Evolutionary conservation across 1,139 yeast genomes (phyloP).

Genomic region (Pneumocystis murina): DNA sequence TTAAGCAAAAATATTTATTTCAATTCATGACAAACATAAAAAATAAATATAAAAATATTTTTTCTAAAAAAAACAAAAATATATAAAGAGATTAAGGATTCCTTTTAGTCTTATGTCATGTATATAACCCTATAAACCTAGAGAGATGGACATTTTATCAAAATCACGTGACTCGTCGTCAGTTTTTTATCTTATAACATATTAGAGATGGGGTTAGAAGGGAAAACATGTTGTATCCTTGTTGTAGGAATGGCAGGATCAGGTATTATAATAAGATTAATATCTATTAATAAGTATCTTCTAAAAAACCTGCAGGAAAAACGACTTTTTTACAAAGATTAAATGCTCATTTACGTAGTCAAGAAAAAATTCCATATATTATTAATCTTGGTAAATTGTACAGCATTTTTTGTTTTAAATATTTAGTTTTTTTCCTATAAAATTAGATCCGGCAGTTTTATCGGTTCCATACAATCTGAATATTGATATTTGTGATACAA

Average conservation of each 20-base stretch:
- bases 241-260: conserved; percentile 18
- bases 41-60: no score
- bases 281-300: neutral
- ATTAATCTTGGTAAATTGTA: conserved; percentile 38
- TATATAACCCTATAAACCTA: no score
- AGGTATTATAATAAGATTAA: neutral
- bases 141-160: no score
- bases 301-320: conserved; percentile 40
- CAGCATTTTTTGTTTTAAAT: neutral
- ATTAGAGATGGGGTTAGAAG: neutral
- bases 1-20: no score
- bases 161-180: no score
- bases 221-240: conserved; percentile 7
- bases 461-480: conserved; percentile 87
- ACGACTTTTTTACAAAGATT: conserved; percentile 95
- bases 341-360: conserved; percentile 70
- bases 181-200: no score
- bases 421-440: neutral
- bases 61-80: no score
- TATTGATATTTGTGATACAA: conserved; percentile 90
- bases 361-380: conserved; percentile 59
- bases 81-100: no score
- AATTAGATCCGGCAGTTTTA: conserved; percentile 76
- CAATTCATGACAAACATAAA: no score
- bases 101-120: no score